phyloP scores from a whole-genome alignment of 2,329 filamentous ascomycete genomes.

The Pseudogymnoascus sp. region DNA sequence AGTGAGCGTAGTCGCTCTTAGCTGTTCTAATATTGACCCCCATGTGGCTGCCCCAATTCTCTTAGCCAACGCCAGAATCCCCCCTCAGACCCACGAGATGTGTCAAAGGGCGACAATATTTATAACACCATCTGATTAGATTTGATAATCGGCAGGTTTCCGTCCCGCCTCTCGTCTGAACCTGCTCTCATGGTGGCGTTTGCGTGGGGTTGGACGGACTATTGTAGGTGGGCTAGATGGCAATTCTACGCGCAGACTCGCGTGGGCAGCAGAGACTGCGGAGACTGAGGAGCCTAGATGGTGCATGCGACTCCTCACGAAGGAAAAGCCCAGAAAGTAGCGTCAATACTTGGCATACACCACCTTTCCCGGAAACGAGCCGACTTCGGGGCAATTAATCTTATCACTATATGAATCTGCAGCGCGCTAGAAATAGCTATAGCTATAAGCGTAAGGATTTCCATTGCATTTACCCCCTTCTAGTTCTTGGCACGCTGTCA shows the following conservation, averaged over 20 bases:
- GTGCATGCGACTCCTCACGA: neutral
- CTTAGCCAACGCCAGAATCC: neutral
- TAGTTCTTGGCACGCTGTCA: neutral
- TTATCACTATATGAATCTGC: constrained; percentile 3
- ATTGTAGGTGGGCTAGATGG: neutral
- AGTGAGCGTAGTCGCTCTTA: neutral
- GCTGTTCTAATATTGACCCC: neutral
- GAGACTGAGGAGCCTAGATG: neutral
- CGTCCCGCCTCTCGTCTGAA: neutral
- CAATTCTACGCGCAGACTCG: neutral
- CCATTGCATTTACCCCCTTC: neutral
- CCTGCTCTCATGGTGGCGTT: neutral
- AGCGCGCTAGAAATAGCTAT: neutral
- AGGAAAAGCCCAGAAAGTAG: neutral
- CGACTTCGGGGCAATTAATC: neutral
- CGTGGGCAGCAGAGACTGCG: neutral
- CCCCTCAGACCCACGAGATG: neutral
- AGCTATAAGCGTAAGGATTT: constrained; percentile 7
- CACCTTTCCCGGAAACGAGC: neutral
- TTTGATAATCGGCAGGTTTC: neutral
- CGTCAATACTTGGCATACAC: neutral
- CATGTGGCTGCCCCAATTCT: neutral
- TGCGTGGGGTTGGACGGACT: neutral
- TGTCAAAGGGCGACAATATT: neutral
- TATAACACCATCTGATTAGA: constrained; percentile 5